Evolutionary conservation across 2,329 filamentous ascomycete genomes (phyloP).

Genomic region (Curvularia sp.): DNA sequence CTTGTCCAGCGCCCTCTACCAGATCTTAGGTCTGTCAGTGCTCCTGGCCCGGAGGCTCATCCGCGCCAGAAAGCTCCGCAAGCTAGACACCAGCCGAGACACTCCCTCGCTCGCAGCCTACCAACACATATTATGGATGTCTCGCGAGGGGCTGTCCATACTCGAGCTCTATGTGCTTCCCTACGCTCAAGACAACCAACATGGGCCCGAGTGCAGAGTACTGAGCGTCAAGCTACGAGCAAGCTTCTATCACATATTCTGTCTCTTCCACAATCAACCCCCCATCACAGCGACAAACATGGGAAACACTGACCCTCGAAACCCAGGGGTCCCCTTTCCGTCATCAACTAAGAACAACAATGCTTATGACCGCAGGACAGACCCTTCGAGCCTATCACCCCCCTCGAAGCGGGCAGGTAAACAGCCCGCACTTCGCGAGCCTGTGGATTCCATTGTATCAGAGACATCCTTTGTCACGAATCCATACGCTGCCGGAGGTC

Average conservation of each 20-base stretch:
- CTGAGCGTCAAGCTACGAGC: slow-evolving; percentile 90
- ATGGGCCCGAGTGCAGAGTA: slow-evolving; percentile 82
- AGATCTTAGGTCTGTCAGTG: slow-evolving; percentile 88
- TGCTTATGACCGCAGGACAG: slow-evolving; percentile 34
- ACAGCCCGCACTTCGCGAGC: slow-evolving; percentile 55
- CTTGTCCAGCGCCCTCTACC: slow-evolving; percentile 83
- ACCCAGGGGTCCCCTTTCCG: slow-evolving; percentile 34
- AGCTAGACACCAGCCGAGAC: slow-evolving; percentile 78
- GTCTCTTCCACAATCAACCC: slow-evolving; percentile 92
- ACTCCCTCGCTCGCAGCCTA: slow-evolving; percentile 84
- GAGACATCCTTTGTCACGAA: slow-evolving; percentile 61
- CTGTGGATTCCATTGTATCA: slow-evolving; percentile 57
- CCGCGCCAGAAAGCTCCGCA: slow-evolving; percentile 80
- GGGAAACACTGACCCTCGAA: slow-evolving; percentile 39
- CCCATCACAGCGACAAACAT: slow-evolving; percentile 60
- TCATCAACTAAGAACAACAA: slow-evolving; percentile 34
- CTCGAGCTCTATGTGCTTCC: slow-evolving; percentile 86
- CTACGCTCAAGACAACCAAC: slow-evolving; percentile 70
- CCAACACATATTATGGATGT: slow-evolving; percentile 93
- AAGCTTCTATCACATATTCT: slow-evolving; percentile 96
- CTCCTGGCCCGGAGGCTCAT: slow-evolving; percentile 85
- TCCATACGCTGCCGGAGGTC: slow-evolving; percentile 52
- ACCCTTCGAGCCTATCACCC: slow-evolving; percentile 37
- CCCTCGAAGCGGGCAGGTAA: slow-evolving; percentile 45
- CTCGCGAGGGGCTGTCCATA: slow-evolving; percentile 86